A percentile compares a stretch with the other conserved stretches of the same genome.
phyloP scores from a whole-genome alignment of 2,329 filamentous ascomycete genomes.

The Colletotrichum siamense region DNA sequence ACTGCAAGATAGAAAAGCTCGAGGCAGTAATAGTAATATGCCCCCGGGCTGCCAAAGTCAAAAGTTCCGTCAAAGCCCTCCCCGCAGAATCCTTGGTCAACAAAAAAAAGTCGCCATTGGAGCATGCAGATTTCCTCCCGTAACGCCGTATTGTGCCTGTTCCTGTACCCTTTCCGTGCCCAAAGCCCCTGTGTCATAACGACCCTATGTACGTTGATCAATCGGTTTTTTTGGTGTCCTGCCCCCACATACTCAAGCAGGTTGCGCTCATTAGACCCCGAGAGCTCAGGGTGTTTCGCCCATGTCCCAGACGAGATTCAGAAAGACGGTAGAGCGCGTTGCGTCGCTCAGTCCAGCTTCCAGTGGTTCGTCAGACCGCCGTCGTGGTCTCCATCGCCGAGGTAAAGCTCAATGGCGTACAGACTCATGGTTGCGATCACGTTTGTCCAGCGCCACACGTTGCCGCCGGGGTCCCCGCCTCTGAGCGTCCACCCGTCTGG shows the following conservation, averaged over 20 bases:
- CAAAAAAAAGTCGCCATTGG: constrained; percentile 18
- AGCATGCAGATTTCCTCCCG: constrained; percentile 19
- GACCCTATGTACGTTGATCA: constrained; percentile 20
- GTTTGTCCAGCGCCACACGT: constrained; percentile 94
- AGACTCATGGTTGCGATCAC: constrained; percentile 86
- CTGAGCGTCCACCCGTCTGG: constrained; percentile 83
- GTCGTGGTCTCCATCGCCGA: constrained; percentile 84
- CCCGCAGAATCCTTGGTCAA: constrained; percentile 2
- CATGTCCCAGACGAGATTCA: not conserved
- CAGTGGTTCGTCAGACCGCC: constrained; percentile 78
- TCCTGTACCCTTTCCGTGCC: constrained; percentile 7
- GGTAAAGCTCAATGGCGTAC: constrained; percentile 88
- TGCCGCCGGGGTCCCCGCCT: constrained; percentile 81
- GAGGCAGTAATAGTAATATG: not conserved
- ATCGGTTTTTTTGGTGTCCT: constrained; percentile 11
- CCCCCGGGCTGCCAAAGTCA: not conserved
- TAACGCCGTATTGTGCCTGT: constrained; percentile 23
- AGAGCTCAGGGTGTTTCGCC: not conserved
- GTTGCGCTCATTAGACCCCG: constrained; percentile 1
- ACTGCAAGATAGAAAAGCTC: constrained; percentile 2
- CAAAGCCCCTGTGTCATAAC: constrained; percentile 14
- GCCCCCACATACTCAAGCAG: not conserved
- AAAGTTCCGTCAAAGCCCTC: not conserved
- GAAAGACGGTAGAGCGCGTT: not conserved
- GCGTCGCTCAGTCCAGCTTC: constrained; percentile 79